These are phyloP conservation scores for Pichia occidentalis DNA, from an alignment of 805 yeast genomes.

Conservation along the genomic window DNA sequence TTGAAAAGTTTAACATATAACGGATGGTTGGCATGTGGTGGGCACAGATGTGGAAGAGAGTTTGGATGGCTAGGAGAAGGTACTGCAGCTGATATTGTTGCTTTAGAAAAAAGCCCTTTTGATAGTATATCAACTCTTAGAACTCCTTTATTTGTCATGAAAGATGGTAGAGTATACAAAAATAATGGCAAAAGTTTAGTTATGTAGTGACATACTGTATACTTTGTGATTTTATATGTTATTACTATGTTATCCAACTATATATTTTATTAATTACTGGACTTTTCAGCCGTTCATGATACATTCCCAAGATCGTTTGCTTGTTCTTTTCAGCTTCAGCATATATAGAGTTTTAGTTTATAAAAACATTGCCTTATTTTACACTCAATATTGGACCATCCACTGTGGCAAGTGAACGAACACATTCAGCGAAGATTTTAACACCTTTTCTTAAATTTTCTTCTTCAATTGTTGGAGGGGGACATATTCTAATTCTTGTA, in stretches of 20 bases:
- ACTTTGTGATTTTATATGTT: background rate
- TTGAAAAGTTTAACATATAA: constrained; percentile 20
- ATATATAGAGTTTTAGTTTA: too few relatives aligned
- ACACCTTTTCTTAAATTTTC: constrained; percentile 20
- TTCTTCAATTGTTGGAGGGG: constrained; percentile 23
- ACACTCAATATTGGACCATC: constrained; percentile 12
- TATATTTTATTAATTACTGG: too few relatives aligned
- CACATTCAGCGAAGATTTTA: constrained; percentile 21
- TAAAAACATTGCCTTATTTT: too few relatives aligned
- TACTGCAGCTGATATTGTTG: constrained; percentile 24
- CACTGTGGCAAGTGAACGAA: constrained; percentile 10
- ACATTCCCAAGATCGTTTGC: too few relatives aligned
- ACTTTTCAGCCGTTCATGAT: too few relatives aligned
- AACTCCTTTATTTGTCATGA: constrained; percentile 23
- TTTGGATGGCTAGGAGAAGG: constrained; percentile 25
- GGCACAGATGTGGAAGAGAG: constrained; percentile 19
- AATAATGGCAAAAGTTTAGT: constrained; percentile 29
- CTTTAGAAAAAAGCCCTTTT: constrained; percentile 21
- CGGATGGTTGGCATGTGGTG: constrained; percentile 28
- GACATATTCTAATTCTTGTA: constrained; percentile 24
- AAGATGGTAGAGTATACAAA: constrained; percentile 24
- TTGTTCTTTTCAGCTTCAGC: too few relatives aligned
- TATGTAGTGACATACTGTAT: constrained; percentile 18
- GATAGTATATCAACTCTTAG: constrained; percentile 14
- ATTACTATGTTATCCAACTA: too few relatives aligned